Conservation (phyloP, 192 early-diverging fungal genomes). For the Coemansia sp. region DNA sequence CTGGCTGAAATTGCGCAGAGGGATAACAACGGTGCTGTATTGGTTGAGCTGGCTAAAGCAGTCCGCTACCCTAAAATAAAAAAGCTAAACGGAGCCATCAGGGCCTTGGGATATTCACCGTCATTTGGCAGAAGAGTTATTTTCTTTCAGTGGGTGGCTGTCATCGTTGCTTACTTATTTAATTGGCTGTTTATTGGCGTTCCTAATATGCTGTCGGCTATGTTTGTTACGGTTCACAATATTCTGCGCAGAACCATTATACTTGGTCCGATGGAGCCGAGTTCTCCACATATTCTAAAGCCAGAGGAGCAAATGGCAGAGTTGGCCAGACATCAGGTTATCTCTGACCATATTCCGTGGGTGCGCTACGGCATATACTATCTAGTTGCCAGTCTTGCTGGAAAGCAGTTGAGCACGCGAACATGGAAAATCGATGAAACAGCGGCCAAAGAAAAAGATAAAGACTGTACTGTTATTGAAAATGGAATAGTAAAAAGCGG, state of each 20-base stretch:
- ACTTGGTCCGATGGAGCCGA: not conserved
- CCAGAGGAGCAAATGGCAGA: constrained; percentile 24
- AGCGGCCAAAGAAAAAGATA: not conserved
- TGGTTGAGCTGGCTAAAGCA: constrained; percentile 17
- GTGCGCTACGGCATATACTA: constrained; percentile 27
- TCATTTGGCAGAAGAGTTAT: constrained; percentile 17
- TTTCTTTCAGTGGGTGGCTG: constrained; percentile 23
- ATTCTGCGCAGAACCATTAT: not conserved
- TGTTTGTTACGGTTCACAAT: not conserved
- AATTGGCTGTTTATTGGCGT: not conserved
- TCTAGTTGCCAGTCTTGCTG: constrained; percentile 12
- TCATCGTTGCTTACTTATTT: not conserved
- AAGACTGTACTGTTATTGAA: not conserved
- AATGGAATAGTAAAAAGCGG: not conserved
- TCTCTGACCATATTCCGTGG: constrained; percentile 21
- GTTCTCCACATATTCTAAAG: not conserved
- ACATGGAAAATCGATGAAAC: constrained; percentile 3
- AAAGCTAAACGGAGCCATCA: not conserved
- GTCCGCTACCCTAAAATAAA: constrained; percentile 21
- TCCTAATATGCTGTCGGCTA: not conserved
- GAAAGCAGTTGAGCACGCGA: constrained; percentile 10
- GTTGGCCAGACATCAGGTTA: constrained; percentile 22
- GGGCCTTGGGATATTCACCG: constrained; percentile 16
- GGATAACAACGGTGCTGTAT: not conserved
- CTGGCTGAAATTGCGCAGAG: constrained; percentile 12